Conservation (phyloP, 495 filamentous ascomycete species). For the Aspergillus homomorphus region DNA sequence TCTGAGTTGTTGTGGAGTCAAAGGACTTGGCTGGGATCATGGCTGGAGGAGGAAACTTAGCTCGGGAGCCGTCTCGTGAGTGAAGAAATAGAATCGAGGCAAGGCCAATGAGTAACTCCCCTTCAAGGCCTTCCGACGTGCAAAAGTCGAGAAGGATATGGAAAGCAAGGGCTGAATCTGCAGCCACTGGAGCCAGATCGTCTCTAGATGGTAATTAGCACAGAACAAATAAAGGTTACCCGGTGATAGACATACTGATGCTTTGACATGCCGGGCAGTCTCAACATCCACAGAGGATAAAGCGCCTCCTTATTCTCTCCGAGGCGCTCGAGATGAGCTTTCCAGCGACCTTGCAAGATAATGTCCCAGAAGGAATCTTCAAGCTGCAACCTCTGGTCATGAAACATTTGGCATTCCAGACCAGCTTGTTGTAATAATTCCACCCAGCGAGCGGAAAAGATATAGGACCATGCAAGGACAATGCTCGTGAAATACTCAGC, state of each 20-base stretch:
- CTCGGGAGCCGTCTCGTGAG: slow-evolving; percentile 7
- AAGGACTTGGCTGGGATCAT: neutral
- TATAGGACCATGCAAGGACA: slow-evolving; percentile 22
- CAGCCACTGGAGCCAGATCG: slow-evolving; percentile 3
- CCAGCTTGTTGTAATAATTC: slow-evolving; percentile 19
- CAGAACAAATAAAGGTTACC: neutral
- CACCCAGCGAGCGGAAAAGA: slow-evolving; percentile 24
- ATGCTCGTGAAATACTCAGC: slow-evolving; percentile 19
- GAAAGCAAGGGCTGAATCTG: slow-evolving; percentile 15
- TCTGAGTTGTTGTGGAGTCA: neutral
- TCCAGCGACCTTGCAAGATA: slow-evolving; percentile 11
- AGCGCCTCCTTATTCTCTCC: slow-evolving; percentile 1
- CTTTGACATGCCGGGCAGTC: neutral
- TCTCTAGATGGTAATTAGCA: slow-evolving; percentile 7
- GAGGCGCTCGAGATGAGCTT: slow-evolving; percentile 1
- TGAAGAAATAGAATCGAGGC: slow-evolving; percentile 10
- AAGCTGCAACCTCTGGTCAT: slow-evolving; percentile 2
- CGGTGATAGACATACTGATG: neutral
- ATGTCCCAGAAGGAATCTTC: slow-evolving; percentile 15
- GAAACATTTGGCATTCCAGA: slow-evolving; percentile 12
- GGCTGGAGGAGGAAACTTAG: slow-evolving; percentile 14
- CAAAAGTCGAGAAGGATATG: slow-evolving; percentile 15
- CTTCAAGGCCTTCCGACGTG: slow-evolving; percentile 12
- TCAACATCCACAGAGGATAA: slow-evolving; percentile 21
- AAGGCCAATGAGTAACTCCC: slow-evolving; percentile 14